phyloP scores from a whole-genome alignment of 2,329 filamentous ascomycete species.

The Paracoccidioides brasiliensis region DNA sequence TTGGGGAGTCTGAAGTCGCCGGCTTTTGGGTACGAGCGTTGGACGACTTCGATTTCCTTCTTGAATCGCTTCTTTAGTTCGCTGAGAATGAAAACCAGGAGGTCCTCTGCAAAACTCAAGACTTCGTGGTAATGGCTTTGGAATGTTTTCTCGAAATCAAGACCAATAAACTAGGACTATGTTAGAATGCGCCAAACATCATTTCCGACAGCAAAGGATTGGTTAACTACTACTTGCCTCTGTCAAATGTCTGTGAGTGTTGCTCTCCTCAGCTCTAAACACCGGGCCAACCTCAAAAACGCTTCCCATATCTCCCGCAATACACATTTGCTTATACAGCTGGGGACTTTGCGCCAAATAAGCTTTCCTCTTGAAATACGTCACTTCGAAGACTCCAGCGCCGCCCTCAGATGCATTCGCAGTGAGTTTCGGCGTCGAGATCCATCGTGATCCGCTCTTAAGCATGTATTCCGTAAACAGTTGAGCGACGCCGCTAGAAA shows the following conservation, averaged over 20 bases:
- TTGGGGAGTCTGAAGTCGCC: slow-evolving; percentile 39
- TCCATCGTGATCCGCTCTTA: slow-evolving; percentile 60
- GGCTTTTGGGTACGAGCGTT: slow-evolving; percentile 38
- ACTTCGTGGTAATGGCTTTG: slow-evolving; percentile 39
- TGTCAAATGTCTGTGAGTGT: slow-evolving; percentile 53
- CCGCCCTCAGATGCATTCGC: slow-evolving; percentile 87
- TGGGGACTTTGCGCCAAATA: slow-evolving; percentile 53
- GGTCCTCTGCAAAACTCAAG: slow-evolving; percentile 35
- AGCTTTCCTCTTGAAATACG: slow-evolving; percentile 77
- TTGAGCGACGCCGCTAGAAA: slow-evolving; percentile 51
- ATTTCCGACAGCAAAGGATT: slow-evolving; percentile 11
- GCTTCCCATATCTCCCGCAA: slow-evolving; percentile 48
- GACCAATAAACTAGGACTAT: slow-evolving; percentile 33
- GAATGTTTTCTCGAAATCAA: slow-evolving; percentile 42
- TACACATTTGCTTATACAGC: slow-evolving; percentile 56
- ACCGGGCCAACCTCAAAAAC: slow-evolving; percentile 55
- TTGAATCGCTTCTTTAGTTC: slow-evolving; percentile 34
- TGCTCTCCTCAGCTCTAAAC: slow-evolving; percentile 55
- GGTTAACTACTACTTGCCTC: slow-evolving; percentile 32
- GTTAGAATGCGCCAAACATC: not conserved
- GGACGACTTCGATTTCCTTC: slow-evolving; percentile 33
- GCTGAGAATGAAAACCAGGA: slow-evolving; percentile 37
- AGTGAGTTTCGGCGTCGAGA: slow-evolving; percentile 81
- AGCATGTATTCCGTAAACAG: slow-evolving; percentile 72
- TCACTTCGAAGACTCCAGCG: slow-evolving; percentile 76